These are phyloP conservation scores for Melanogaster broomeanus DNA, from an alignment of 768 basidiomycete species.

Conservation along the genomic window DNA sequence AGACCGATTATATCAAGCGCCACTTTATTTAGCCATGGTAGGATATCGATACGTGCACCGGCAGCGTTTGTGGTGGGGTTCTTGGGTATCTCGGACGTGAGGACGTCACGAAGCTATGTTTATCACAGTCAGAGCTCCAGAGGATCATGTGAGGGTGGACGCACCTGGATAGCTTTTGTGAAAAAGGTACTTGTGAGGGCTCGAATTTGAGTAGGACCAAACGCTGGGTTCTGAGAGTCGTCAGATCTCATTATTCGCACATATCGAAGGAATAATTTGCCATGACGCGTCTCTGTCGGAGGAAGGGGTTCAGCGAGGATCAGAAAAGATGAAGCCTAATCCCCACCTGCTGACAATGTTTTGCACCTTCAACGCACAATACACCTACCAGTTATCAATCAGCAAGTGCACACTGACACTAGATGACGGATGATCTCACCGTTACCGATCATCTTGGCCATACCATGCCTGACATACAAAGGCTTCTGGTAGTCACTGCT, in stretches of 20 bases:
- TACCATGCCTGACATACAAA: slow-evolving; percentile 34
- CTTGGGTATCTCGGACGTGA: slow-evolving; percentile 27
- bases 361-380: slow-evolving; percentile 14
- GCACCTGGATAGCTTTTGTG: too few species aligned
- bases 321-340: neutral
- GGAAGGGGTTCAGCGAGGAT: too few species aligned
- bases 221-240: too few species aligned
- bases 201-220: too few species aligned
- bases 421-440: slow-evolving; percentile 16
- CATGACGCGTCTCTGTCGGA: too few species aligned
- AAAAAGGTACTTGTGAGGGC: too few species aligned
- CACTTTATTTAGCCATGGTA: slow-evolving; percentile 33
- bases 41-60: slow-evolving; percentile 26
- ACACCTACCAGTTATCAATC: neutral
- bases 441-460: slow-evolving; percentile 42
- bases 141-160: too few species aligned
- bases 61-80: slow-evolving; percentile 13
- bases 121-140: too few species aligned
- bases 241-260: too few species aligned
- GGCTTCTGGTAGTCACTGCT: slow-evolving; percentile 58
- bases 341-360: slow-evolving; percentile 40
- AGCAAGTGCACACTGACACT: too few species aligned
- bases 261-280: too few species aligned
- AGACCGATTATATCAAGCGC: too few species aligned
- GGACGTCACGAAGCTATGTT: slow-evolving; percentile 50